These are phyloP conservation scores for Trypanosoma rangeli DNA, from an alignment of 208 protist genomes.

Conservation along the genomic window DNA sequence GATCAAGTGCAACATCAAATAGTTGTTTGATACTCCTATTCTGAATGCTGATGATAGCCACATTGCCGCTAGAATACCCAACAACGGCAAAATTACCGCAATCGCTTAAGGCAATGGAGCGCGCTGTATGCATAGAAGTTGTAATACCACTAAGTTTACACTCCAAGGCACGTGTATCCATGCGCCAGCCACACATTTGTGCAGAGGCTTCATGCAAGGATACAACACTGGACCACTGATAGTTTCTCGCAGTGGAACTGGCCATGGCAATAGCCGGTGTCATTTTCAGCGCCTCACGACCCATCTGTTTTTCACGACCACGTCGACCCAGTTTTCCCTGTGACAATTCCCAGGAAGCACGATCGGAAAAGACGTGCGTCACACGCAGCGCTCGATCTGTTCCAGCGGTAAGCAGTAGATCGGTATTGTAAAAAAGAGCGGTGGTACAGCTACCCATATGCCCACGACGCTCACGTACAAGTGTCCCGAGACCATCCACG, in stretches of 20 bases:
- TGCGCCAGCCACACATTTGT: constrained; percentile 77
- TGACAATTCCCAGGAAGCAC: constrained; percentile 88
- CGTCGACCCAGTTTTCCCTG: constrained; percentile 83
- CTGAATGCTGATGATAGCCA: constrained; percentile 69
- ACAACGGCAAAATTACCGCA: constrained; percentile 90
- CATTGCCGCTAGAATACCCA: constrained; percentile 87
- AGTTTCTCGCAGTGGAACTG: constrained; percentile 70
- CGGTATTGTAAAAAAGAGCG: constrained; percentile 83
- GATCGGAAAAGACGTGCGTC: constrained; percentile 90
- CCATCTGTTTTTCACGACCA: constrained; percentile 55
- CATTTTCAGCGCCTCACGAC: constrained; percentile 68
- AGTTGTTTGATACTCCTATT: constrained; percentile 76
- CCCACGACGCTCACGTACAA: constrained; percentile 86
- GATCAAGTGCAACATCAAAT: constrained; percentile 45
- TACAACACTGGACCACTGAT: constrained; percentile 85
- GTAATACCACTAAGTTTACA: constrained; percentile 78
- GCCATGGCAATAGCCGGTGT: constrained; percentile 68
- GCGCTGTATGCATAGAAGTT: constrained; percentile 70
- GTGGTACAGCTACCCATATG: constrained; percentile 81
- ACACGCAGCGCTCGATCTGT: constrained; percentile 75
- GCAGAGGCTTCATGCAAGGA: constrained; percentile 74
- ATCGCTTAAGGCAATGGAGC: constrained; percentile 69
- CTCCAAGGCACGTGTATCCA: constrained; percentile 77
- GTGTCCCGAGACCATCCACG: constrained; percentile 70
- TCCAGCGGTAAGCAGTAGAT: constrained; percentile 81